Percentiles rank a stretch among this genome's conserved stretches.
Conservation (phyloP, 345 rosid genomes). For the Pseudoturritis turrita region DNA sequence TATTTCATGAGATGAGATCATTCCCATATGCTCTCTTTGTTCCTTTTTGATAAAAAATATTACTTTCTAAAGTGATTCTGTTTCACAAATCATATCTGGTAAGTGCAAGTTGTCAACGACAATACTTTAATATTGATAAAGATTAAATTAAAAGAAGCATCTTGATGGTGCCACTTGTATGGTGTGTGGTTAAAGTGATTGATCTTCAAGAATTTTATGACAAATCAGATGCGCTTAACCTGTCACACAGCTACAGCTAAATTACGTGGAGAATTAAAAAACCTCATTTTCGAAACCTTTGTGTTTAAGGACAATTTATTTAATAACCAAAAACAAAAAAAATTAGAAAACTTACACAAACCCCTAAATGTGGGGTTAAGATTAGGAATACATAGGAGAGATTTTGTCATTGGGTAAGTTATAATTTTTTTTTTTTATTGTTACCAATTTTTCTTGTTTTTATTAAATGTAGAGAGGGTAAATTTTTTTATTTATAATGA, state of each 20-base stretch:
- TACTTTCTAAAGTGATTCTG: background rate
- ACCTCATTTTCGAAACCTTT: background rate
- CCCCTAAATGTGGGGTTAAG: too few relatives aligned
- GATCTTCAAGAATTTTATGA: background rate
- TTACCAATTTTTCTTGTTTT: too few relatives aligned
- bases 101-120: slow-evolving; percentile 1
- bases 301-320: too few relatives aligned
- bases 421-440: too few relatives aligned
- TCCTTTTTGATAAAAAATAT: background rate
- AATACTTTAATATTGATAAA: background rate
- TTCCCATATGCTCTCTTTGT: background rate
- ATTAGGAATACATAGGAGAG: too few relatives aligned
- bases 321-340: too few relatives aligned
- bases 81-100: background rate
- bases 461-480: background rate
- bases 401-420: too few relatives aligned
- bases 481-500: too few relatives aligned
- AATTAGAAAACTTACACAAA: too few relatives aligned
- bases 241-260: background rate
- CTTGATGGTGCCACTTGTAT: background rate
- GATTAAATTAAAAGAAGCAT: background rate
- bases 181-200: background rate
- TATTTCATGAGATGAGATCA: background rate
- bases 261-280: background rate
- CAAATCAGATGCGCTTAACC: background rate